phyloP scores from a whole-genome alignment of 1,139 yeast genomes.

The Suhomyces ambrosiae region DNA sequence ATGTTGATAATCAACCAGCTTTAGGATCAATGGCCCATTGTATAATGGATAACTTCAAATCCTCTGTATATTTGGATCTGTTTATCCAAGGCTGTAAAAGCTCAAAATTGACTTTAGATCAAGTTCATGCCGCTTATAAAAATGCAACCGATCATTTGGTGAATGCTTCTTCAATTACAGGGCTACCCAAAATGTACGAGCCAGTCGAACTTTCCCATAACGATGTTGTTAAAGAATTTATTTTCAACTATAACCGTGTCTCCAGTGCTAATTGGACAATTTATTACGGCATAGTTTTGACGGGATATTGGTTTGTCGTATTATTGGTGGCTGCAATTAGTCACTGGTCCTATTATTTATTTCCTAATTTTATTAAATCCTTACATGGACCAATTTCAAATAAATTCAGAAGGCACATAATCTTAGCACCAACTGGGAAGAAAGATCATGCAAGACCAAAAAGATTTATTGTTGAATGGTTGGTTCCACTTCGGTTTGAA shows the following conservation, averaged over 20 bases:
- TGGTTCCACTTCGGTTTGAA: constrained; percentile 29
- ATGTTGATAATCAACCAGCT: constrained; percentile 7
- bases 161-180: constrained; percentile 4
- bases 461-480: constrained; percentile 18
- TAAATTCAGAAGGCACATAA: constrained; percentile 26
- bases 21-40: constrained; percentile 10
- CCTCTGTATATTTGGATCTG: neutral
- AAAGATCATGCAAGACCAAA: constrained; percentile 9
- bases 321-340: constrained; percentile 40
- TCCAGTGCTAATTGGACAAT: constrained; percentile 23
- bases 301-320: constrained; percentile 53
- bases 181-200: neutral
- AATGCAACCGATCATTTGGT: constrained; percentile 8
- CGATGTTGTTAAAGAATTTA: neutral
- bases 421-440: constrained; percentile 5
- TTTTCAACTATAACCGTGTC: neutral
- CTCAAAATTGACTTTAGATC: neutral
- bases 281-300: constrained; percentile 48
- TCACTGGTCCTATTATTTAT: constrained; percentile 39
- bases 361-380: constrained; percentile 22
- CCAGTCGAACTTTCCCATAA: neutral
- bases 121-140: constrained; percentile 2
- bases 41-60: constrained; percentile 3
- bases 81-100: constrained; percentile 8
- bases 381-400: constrained; percentile 27